Percentiles rank a stretch among this genome's conserved stretches.
These are phyloP conservation scores for Silene latifolia DNA, from an alignment of 148 eudicot species.

Conservation along the genomic window DNA sequence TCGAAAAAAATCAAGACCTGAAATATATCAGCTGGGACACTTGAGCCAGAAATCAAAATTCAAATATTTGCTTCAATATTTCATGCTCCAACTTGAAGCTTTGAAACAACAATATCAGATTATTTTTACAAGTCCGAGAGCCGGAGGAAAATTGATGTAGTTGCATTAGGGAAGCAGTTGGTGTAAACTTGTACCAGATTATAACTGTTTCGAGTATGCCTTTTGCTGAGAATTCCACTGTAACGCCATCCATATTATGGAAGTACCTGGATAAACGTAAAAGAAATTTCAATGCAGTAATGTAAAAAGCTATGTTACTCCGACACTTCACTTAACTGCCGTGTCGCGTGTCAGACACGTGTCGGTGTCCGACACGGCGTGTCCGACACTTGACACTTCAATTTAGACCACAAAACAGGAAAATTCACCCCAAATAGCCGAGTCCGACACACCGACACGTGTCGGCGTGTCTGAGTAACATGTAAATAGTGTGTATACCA, in stretches of 20 bases:
- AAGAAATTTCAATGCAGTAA: background rate
- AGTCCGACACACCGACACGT: too few species aligned
- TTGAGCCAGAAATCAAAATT: background rate
- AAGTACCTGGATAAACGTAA: conserved; percentile 52
- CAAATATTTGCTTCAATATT: too few species aligned
- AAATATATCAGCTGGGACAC: background rate
- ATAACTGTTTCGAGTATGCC: conserved; percentile 25
- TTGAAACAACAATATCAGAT: background rate
- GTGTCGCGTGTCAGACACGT: too few species aligned
- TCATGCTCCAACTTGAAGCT: conserved; percentile 4
- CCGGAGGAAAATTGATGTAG: background rate
- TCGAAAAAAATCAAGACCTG: background rate
- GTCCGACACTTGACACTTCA: too few species aligned
- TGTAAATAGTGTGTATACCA: background rate
- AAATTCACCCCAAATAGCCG: too few species aligned
- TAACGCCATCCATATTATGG: conserved; percentile 84
- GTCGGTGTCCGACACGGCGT: too few species aligned
- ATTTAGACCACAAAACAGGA: too few species aligned
- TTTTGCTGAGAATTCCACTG: conserved; percentile 71
- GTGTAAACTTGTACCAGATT: background rate
- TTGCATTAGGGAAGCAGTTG: too few species aligned
- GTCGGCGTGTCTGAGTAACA: too few species aligned
- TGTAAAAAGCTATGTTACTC: too few species aligned
- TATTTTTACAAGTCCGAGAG: background rate
- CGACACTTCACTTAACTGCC: too few species aligned